Evolutionary conservation across 768 basidiomycete genomes (phyloP), one percentile per base, ranked within the genome.

Genomic region (Botryobasidium botryosum): DNA sequence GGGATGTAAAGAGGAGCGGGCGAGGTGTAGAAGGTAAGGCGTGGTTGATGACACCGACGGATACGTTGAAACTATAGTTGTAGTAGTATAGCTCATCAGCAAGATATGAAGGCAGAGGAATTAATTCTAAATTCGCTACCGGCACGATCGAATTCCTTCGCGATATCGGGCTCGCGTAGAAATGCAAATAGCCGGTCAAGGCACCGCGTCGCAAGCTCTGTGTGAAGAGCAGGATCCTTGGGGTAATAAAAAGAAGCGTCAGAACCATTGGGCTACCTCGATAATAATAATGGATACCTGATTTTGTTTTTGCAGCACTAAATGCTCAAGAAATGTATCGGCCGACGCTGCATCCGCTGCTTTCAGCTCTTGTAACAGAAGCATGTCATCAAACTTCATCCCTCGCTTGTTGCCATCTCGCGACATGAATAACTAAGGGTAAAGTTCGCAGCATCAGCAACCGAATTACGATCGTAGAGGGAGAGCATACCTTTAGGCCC

Each of bases 301-400:
- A 53, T 70, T 77, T 38, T 75, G 71, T 50, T 74, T 73, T 44
- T 72, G 70, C 20, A 92, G 61, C 2, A 91, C 75, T 1, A 91
- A 62, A 58, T 86, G 75, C 55, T 92, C 88, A 3, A 94, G 64
- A 56, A 77, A 91, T 50, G 72, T 71, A 28, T 68, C 65, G 2
- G 74, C 85, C 17, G 79, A 80, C 5, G 58, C 61, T n/a, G 69
- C 57, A 56, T 70, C 74, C 13, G 74, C 70, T 10, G 67, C 62
- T 21, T 68, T 61, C 15, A 84, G 68, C 47, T 77, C 70, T 35
- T 70, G 62, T 28, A 82, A 58, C 44, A 79, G 57, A 0, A 59
- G 55, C 3, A 70, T 54, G 46, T 87, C 81, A 40, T 86, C 81
- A 2, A 69, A 63, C 50, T 68, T 70, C 33, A 74, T 68, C 32